These are phyloP conservation scores for Linnemannia elongata DNA, from an alignment of 192 early-diverging fungal species.

Conservation along the genomic window DNA sequence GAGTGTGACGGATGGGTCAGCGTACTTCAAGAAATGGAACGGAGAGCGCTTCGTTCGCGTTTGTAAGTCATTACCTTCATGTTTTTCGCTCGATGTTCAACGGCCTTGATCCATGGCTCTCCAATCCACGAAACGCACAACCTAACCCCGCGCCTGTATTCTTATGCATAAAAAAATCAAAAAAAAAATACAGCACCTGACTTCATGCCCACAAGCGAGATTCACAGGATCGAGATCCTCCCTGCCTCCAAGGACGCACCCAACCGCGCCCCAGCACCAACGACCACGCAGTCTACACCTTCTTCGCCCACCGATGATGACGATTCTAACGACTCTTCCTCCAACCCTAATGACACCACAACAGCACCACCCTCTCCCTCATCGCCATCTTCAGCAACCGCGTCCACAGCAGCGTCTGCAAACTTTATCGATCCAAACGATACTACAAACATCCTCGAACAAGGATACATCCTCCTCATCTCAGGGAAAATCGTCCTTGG, in stretches of 20 bases:
- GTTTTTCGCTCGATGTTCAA: no score
- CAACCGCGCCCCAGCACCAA: not conserved
- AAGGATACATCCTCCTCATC: slow-evolving; percentile 57
- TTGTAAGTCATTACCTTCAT: slow-evolving; percentile 17
- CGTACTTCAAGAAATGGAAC: slow-evolving; percentile 69
- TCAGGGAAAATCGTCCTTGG: slow-evolving; percentile 59
- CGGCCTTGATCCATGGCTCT: not conserved
- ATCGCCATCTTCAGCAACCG: not conserved
- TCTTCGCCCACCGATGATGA: slow-evolving; percentile 5
- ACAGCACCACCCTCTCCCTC: not conserved
- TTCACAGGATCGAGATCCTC: slow-evolving; percentile 34
- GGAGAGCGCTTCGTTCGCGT: slow-evolving; percentile 57
- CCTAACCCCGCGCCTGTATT: not conserved
- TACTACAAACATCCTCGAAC: slow-evolving; percentile 36
- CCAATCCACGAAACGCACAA: no score
- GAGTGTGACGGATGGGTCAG: slow-evolving; percentile 31
- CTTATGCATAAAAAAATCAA: not conserved
- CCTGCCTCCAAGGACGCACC: slow-evolving; percentile 33
- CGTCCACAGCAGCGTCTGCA: not conserved
- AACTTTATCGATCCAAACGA: slow-evolving; percentile 19
- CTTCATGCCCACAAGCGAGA: slow-evolving; percentile 36
- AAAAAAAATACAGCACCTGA: slow-evolving; percentile 16
- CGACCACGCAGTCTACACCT: not conserved
- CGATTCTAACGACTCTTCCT: not conserved
- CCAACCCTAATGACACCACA: not conserved